Conservation (phyloP, 495 filamentous ascomycete species). For the Parathielavia appendiculata region DNA sequence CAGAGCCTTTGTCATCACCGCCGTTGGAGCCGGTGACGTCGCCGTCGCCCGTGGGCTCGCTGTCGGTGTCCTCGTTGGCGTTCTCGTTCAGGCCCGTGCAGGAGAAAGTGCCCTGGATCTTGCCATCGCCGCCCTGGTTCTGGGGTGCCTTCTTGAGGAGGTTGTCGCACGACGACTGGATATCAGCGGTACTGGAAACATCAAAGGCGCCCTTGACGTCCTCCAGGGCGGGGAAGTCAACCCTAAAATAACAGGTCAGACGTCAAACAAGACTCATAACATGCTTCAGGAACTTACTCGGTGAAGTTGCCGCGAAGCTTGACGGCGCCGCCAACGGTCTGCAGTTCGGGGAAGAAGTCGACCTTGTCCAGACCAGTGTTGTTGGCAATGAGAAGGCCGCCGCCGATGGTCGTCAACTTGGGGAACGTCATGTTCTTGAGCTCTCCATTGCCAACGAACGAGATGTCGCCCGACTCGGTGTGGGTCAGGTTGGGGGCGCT, state of each 20-base stretch:
- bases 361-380: slow-evolving; percentile 68
- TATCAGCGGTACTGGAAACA: slow-evolving; percentile 65
- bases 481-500: slow-evolving; percentile 73
- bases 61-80: slow-evolving; percentile 40
- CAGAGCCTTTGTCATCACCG: slow-evolving; percentile 31
- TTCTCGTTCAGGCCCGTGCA: slow-evolving; percentile 49
- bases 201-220: slow-evolving; percentile 85
- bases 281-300: slow-evolving; percentile 52
- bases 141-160: slow-evolving; percentile 42
- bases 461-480: slow-evolving; percentile 61
- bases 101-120: slow-evolving; percentile 56
- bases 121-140: slow-evolving; percentile 36
- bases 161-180: slow-evolving; percentile 43
- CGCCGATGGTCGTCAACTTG: slow-evolving; percentile 59
- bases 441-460: slow-evolving; percentile 71
- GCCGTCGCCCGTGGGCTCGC: slow-evolving; percentile 23
- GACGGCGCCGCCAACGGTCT: slow-evolving; percentile 74
- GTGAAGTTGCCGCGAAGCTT: slow-evolving; percentile 84
- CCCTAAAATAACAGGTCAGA: slow-evolving; percentile 43
- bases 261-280: neutral
- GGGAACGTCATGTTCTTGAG: slow-evolving; percentile 76
- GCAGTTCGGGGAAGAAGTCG: slow-evolving; percentile 59
- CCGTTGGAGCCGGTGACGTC: slow-evolving; percentile 16
- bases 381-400: slow-evolving; percentile 78
- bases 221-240: slow-evolving; percentile 60